phyloP scores from a whole-genome alignment of 2,329 filamentous ascomycete genomes.

The Thelonectria blattea region DNA sequence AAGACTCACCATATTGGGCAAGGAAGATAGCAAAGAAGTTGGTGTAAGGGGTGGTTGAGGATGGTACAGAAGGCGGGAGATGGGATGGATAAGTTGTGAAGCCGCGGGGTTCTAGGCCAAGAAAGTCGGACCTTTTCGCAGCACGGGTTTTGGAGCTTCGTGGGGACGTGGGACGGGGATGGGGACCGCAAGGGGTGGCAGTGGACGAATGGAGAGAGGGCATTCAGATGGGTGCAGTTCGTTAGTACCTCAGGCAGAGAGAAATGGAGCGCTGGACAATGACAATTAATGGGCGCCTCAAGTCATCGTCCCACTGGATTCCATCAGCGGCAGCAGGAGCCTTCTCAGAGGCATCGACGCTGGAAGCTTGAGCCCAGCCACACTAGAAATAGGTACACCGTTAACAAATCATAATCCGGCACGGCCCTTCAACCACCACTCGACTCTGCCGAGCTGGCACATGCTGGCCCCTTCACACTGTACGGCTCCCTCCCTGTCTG shows the following conservation, averaged over 20 bases:
- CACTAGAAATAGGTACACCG: conserved; percentile 5
- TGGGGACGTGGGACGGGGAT: conserved; percentile 28
- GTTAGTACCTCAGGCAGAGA: conserved; percentile 18
- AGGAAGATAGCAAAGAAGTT: conserved; percentile 28
- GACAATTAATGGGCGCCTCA: no score
- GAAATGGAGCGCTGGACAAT: not conserved
- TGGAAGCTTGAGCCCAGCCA: conserved; percentile 1
- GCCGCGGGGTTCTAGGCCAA: conserved; percentile 40
- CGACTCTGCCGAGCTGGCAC: no score
- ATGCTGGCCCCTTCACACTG: conserved; percentile 23
- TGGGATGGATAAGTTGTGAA: conserved; percentile 40
- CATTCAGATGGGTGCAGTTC: not conserved
- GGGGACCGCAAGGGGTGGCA: conserved; percentile 2
- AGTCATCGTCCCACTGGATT: not conserved
- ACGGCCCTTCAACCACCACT: not conserved
- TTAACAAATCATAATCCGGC: not conserved
- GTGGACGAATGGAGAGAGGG: conserved; percentile 17
- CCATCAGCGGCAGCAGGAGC: not conserved
- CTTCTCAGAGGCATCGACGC: not conserved
- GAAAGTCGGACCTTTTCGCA: conserved; percentile 40
- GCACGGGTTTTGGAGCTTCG: conserved; percentile 35
- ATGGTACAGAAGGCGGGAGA: conserved; percentile 37
- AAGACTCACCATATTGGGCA: conserved; percentile 40
- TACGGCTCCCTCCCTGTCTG: conserved; percentile 25
- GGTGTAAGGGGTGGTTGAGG: conserved; percentile 33